These are phyloP conservation scores for Trichoderma endophyticum DNA, from an alignment of 2,329 filamentous ascomycete genomes.

Conservation along the genomic window DNA sequence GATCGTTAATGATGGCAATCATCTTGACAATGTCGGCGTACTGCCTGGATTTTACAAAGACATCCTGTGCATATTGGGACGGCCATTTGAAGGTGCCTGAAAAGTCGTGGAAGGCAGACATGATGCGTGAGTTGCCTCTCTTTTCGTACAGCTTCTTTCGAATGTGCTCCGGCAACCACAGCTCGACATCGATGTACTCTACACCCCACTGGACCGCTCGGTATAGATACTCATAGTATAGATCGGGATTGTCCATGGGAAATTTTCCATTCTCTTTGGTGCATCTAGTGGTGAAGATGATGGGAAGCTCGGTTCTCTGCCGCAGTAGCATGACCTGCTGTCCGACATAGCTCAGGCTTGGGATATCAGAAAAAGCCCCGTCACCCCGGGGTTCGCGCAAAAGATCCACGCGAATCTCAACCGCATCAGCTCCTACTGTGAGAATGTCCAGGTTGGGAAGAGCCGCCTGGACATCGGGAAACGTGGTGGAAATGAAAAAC, in stretches of 20 bases:
- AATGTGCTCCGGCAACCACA: constrained; percentile 80
- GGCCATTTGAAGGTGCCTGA: constrained; percentile 83
- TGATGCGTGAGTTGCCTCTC: constrained; percentile 77
- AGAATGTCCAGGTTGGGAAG: constrained; percentile 83
- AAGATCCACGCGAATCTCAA: constrained; percentile 81
- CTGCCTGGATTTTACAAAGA: constrained; percentile 68
- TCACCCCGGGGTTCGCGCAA: constrained; percentile 67
- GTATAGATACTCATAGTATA: constrained; percentile 78
- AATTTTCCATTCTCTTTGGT: constrained; percentile 80
- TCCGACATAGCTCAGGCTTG: constrained; percentile 79
- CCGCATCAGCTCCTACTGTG: constrained; percentile 80
- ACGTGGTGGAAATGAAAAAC: constrained; percentile 84
- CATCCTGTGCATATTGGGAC: constrained; percentile 64
- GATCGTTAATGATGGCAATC: constrained; percentile 77
- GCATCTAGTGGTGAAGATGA: constrained; percentile 84
- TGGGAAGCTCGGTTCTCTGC: constrained; percentile 81
- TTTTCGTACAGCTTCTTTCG: constrained; percentile 63
- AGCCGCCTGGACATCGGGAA: constrained; percentile 78
- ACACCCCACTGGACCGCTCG: constrained; percentile 85
- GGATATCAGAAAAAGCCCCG: constrained; percentile 61
- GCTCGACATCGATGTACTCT: constrained; percentile 85
- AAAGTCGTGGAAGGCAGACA: constrained; percentile 90
- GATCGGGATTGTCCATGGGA: constrained; percentile 71
- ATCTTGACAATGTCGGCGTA: constrained; percentile 89
- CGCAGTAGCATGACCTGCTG: constrained; percentile 82